Evolutionary conservation across 768 basidiomycete species (phyloP).

Genomic region (Calvatia gigantea): DNA sequence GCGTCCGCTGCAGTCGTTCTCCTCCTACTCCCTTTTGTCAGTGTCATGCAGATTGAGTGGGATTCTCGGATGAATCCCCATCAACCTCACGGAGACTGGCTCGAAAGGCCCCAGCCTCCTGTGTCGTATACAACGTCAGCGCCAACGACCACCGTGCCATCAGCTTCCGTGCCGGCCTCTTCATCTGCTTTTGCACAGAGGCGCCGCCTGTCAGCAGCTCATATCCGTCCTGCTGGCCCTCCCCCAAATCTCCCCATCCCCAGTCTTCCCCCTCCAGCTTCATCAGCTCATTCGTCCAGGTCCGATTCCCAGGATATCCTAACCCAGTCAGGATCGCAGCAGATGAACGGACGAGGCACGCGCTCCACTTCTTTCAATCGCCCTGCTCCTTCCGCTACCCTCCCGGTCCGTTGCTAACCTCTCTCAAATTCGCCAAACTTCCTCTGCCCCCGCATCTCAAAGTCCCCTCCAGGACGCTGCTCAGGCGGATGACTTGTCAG

Average conservation of each 20-base stretch:
- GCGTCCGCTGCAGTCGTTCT: neutral
- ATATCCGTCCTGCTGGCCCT: constrained; percentile 62
- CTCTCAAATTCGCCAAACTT: constrained; percentile 45
- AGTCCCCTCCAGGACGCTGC: constrained; percentile 27
- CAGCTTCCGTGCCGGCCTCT: constrained; percentile 8
- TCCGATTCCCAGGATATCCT: constrained; percentile 23
- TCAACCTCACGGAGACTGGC: constrained; percentile 31
- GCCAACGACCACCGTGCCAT: constrained; percentile 19
- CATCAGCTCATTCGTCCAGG: constrained; percentile 14
- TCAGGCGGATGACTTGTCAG: constrained; percentile 48
- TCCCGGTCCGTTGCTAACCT: constrained; percentile 61
- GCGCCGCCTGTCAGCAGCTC: constrained; percentile 67
- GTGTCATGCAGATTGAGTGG: constrained; percentile 37
- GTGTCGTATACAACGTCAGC: constrained; percentile 29
- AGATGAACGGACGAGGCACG: constrained; percentile 23
- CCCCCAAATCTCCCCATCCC: constrained; percentile 77
- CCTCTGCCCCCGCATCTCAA: constrained; percentile 22
- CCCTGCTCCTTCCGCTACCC: constrained; percentile 41
- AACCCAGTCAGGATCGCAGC: constrained; percentile 20
- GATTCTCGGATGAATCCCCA: constrained; percentile 28
- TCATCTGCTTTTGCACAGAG: constrained; percentile 40
- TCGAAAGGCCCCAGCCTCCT: constrained; percentile 27
- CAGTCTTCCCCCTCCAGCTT: constrained; percentile 44
- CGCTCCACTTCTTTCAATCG: constrained; percentile 36
- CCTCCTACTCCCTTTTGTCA: neutral